These are phyloP conservation scores for Fusarium dimerum DNA, from an alignment of 2,329 filamentous ascomycete genomes.

Conservation along the genomic window DNA sequence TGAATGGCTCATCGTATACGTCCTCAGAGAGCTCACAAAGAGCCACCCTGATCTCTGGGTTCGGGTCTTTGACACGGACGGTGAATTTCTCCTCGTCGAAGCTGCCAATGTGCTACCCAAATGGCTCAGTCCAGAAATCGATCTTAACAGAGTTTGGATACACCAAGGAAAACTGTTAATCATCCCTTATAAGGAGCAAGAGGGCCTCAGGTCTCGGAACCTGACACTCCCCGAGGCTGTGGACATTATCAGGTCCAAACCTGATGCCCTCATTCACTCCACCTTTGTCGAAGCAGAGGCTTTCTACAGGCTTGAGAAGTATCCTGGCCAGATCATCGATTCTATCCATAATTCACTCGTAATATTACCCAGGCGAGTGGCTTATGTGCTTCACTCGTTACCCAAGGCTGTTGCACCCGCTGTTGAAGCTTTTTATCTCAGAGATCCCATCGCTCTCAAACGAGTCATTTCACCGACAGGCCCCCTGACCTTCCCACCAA, in stretches of 20 bases:
- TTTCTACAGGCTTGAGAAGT: slow-evolving; percentile 84
- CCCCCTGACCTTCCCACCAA: slow-evolving; percentile 67
- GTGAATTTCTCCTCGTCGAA: slow-evolving; percentile 93
- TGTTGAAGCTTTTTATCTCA: slow-evolving; percentile 88
- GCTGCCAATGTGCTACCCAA: slow-evolving; percentile 83
- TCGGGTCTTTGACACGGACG: slow-evolving; percentile 82
- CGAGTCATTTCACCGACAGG: slow-evolving; percentile 60
- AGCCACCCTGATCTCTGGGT: slow-evolving; percentile 76
- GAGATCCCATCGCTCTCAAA: slow-evolving; percentile 76
- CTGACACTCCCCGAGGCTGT: slow-evolving; percentile 68
- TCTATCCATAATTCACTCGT: slow-evolving; percentile 76
- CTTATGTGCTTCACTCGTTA: slow-evolving; percentile 73
- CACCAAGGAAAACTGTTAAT: slow-evolving; percentile 74
- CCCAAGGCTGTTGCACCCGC: slow-evolving; percentile 79
- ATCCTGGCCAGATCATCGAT: slow-evolving; percentile 72
- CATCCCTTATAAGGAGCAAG: slow-evolving; percentile 56
- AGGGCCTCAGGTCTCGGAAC: slow-evolving; percentile 34
- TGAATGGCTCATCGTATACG: slow-evolving; percentile 94
- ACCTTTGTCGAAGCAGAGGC: slow-evolving; percentile 80
- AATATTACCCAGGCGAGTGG: slow-evolving; percentile 78
- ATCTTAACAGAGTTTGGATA: slow-evolving; percentile 88
- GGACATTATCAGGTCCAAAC: slow-evolving; percentile 55
- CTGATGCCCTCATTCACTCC: slow-evolving; percentile 67
- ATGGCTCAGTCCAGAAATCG: slow-evolving; percentile 91
- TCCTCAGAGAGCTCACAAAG: slow-evolving; percentile 79